Conservation (phyloP, 2,329 filamentous ascomycete species). For the Alternaria burnsii region DNA sequence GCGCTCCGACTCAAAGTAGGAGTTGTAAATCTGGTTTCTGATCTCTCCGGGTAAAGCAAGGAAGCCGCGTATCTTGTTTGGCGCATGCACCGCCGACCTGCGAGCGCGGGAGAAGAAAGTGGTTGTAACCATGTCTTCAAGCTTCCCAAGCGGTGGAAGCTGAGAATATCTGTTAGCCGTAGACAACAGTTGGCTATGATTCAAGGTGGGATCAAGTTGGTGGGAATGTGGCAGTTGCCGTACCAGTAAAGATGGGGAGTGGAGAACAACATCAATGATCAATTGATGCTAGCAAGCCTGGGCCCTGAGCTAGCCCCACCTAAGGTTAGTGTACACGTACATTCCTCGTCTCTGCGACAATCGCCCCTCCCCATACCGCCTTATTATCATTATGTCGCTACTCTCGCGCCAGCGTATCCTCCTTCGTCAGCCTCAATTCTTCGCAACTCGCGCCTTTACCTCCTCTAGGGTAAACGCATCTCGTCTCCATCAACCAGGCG, state of each 20-base stretch:
- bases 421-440: slow-evolving; percentile 13
- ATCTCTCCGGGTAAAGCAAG: slow-evolving; percentile 59
- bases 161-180: neutral
- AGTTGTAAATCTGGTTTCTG: slow-evolving; percentile 58
- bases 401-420: slow-evolving; percentile 27
- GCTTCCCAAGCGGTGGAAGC: neutral
- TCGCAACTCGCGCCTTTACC: slow-evolving; percentile 34
- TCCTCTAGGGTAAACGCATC: slow-evolving; percentile 33
- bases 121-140: slow-evolving; percentile 3
- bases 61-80: slow-evolving; percentile 38
- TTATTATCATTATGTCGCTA: slow-evolving; percentile 40
- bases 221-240: neutral
- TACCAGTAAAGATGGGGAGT: neutral
- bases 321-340: slow-evolving; percentile 4
- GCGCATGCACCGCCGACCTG: slow-evolving; percentile 6
- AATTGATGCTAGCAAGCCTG: slow-evolving; percentile 3
- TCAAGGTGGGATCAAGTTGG: neutral
- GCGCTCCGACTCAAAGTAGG: slow-evolving; percentile 42
- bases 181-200: neutral
- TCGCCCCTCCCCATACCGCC: slow-evolving; percentile 35
- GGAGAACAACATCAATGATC: neutral
- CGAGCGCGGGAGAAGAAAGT: slow-evolving; percentile 24
- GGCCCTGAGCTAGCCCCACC: slow-evolving; percentile 5
- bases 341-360: slow-evolving; percentile 1
- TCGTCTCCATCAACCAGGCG: slow-evolving; percentile 46